A percentile compares a stretch with the other conserved stretches of the same genome.
Conservation (phyloP, 768 basidiomycete species). For the Hirschioporus abietinus region DNA sequence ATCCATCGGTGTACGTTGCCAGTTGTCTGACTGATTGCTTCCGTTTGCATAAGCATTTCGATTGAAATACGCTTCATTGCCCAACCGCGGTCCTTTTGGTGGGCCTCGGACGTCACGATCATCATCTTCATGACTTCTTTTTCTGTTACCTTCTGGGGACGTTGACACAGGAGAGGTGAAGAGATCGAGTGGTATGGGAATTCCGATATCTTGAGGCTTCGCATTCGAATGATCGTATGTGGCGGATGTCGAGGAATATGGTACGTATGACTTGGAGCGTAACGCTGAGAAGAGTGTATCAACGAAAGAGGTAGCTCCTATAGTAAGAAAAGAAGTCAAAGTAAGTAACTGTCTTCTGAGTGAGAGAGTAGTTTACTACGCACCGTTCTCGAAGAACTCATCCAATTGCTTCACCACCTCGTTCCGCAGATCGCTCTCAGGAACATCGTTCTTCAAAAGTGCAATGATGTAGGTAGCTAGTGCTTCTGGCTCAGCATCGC, state of each 20-base stretch:
- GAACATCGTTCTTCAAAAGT: slow-evolving; percentile 82
- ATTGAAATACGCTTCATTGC: slow-evolving; percentile 59
- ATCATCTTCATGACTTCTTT: slow-evolving; percentile 60
- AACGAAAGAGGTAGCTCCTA: slow-evolving; percentile 70
- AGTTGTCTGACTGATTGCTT: slow-evolving; percentile 38
- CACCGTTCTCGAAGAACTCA: slow-evolving; percentile 92
- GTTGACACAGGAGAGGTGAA: slow-evolving; percentile 42
- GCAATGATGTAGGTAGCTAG: slow-evolving; percentile 94
- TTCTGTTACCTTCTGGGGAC: slow-evolving; percentile 52
- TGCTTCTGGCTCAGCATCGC: slow-evolving; percentile 92
- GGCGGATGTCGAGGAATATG: slow-evolving; percentile 52
- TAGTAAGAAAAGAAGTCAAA: slow-evolving; percentile 21
- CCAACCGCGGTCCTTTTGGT: slow-evolving; percentile 68
- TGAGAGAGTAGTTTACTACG: slow-evolving; percentile 14
- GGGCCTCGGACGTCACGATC: slow-evolving; percentile 55
- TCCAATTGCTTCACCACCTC: slow-evolving; percentile 74
- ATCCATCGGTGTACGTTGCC: slow-evolving; percentile 31
- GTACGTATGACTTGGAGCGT: slow-evolving; percentile 80
- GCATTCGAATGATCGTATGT: slow-evolving; percentile 33
- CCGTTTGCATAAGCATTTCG: slow-evolving; percentile 45
- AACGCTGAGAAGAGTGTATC: slow-evolving; percentile 82
- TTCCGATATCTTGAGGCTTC: slow-evolving; percentile 50
- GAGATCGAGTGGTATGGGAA: slow-evolving; percentile 74
- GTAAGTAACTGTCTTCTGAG: slow-evolving; percentile 9
- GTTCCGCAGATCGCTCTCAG: slow-evolving; percentile 76